Conservation (phyloP, 2,329 filamentous ascomycete genomes). For the Exophiala bonariae region DNA sequence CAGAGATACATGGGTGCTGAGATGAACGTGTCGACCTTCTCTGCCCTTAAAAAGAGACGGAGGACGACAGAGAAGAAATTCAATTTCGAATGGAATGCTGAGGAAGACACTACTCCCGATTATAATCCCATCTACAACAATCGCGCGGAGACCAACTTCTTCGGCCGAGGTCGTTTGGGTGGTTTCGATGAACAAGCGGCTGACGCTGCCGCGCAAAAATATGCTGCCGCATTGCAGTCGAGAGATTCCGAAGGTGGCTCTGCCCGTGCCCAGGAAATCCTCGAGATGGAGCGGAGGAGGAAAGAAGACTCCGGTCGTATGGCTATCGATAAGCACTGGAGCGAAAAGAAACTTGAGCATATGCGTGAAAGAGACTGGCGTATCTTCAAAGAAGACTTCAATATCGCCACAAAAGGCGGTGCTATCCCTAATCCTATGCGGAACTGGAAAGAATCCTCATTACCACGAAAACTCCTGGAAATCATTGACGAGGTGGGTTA, state of each 20-base stretch:
- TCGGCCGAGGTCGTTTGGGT: slow-evolving; percentile 65
- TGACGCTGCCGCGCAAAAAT: slow-evolving; percentile 53
- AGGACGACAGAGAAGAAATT: slow-evolving; percentile 95
- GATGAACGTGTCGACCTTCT: slow-evolving; percentile 82
- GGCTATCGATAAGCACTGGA: slow-evolving; percentile 90
- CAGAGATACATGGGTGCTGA: slow-evolving; percentile 91
- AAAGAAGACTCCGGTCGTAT: slow-evolving; percentile 71
- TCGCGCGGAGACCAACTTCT: slow-evolving; percentile 67
- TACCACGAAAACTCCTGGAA: slow-evolving; percentile 75
- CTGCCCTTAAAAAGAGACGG: slow-evolving; percentile 92
- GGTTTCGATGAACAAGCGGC: slow-evolving; percentile 62
- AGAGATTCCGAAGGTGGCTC: slow-evolving; percentile 74
- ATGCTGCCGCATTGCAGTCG: slow-evolving; percentile 69
- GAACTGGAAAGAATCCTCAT: slow-evolving; percentile 79
- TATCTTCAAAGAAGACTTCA: slow-evolving; percentile 99
- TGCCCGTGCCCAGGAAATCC: slow-evolving; percentile 72
- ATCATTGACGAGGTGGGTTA: slow-evolving; percentile 87
- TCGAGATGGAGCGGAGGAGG: slow-evolving; percentile 80
- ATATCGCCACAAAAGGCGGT: slow-evolving; percentile 91
- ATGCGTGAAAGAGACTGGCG: slow-evolving; percentile 99
- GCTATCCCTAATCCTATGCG: slow-evolving; percentile 95
- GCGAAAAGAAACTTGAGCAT: slow-evolving; percentile 83
- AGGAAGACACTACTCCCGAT: slow-evolving; percentile 85
- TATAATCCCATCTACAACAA: slow-evolving; percentile 79
- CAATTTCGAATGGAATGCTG: slow-evolving; percentile 96